Evolutionary conservation across 257 asterid species (phyloP).

Genomic region (Nicotiana benthamiana): DNA sequence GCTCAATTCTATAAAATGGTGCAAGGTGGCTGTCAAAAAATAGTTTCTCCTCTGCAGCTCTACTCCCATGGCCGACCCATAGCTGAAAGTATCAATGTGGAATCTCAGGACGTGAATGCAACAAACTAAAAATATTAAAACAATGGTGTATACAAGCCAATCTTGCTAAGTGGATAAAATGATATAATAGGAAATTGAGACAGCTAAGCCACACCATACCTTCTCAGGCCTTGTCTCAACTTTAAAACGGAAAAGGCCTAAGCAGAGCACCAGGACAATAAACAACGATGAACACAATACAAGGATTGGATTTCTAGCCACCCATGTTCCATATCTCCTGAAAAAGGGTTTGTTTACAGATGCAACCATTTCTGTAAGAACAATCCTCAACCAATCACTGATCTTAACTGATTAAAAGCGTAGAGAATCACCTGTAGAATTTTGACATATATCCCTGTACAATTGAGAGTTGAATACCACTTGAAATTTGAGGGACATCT

Average conservation of each 20-base stretch:
- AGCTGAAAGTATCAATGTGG: constrained; percentile 40
- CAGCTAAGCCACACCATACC: constrained; percentile 30
- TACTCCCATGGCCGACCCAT: constrained; percentile 98
- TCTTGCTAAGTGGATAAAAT: not conserved
- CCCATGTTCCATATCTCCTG: constrained; percentile 99
- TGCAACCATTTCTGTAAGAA: constrained; percentile 19
- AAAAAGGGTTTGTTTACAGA: constrained; percentile 19
- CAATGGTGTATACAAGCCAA: not conserved
- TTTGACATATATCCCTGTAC: constrained; percentile 97
- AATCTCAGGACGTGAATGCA: constrained; percentile 9
- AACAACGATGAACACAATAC: constrained; percentile 76
- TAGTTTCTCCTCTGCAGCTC: constrained; percentile 95
- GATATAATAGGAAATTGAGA: not conserved
- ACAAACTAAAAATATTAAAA: not conserved
- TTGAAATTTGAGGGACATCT: constrained; percentile 77
- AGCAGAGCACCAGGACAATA: constrained; percentile 69
- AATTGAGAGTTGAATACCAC: constrained; percentile 81
- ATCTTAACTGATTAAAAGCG: constrained; percentile 5
- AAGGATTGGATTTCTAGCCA: constrained; percentile 85
- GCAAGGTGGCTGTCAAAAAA: constrained; percentile 89
- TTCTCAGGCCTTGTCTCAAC: constrained; percentile 98
- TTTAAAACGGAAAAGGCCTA: constrained; percentile 83
- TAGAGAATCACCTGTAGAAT: constrained; percentile 66
- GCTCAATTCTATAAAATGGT: constrained; percentile 96
- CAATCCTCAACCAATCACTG: constrained; percentile 9